Percentiles rank a stretch among this genome's conserved stretches.
Conservation (phyloP, 257 asterid genomes). For the Gentiana macrophylla region DNA sequence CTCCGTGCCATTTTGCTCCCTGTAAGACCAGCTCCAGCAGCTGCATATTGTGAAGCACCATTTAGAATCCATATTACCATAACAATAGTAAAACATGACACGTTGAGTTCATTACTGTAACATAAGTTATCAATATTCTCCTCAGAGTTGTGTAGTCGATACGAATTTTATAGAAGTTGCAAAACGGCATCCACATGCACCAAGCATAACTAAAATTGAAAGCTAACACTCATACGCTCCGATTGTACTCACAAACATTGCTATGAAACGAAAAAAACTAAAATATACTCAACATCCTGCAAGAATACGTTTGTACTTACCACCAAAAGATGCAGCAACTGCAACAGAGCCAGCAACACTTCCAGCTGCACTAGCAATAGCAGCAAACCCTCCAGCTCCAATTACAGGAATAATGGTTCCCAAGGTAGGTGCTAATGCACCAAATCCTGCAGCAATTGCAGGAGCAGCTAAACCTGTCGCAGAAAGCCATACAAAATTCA, state of each 20-base stretch:
- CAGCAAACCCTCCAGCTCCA: slow-evolving; percentile 94
- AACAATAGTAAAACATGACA: background rate
- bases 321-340: slow-evolving; percentile 97
- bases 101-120: background rate
- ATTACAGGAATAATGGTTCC: slow-evolving; percentile 82
- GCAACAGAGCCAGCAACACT: slow-evolving; percentile 97
- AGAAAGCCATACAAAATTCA: slow-evolving; percentile 3
- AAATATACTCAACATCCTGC: slow-evolving; percentile 1
- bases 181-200: too few relatives aligned
- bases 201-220: too few relatives aligned
- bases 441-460: slow-evolving; percentile 91
- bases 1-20: slow-evolving; percentile 91
- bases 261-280: background rate
- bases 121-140: background rate
- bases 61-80: background rate
- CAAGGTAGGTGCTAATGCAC: slow-evolving; percentile 88
- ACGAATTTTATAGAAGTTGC: too few relatives aligned
- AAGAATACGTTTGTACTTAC: slow-evolving; percentile 22
- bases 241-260: background rate
- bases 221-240: too few relatives aligned
- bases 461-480: slow-evolving; percentile 88
- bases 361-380: slow-evolving; percentile 94
- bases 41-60: slow-evolving; percentile 26
- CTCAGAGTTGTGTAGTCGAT: background rate
- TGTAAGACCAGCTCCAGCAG: slow-evolving; percentile 99